Conservation (phyloP, 768 basidiomycete genomes). For the Amyloporia xantha region DNA sequence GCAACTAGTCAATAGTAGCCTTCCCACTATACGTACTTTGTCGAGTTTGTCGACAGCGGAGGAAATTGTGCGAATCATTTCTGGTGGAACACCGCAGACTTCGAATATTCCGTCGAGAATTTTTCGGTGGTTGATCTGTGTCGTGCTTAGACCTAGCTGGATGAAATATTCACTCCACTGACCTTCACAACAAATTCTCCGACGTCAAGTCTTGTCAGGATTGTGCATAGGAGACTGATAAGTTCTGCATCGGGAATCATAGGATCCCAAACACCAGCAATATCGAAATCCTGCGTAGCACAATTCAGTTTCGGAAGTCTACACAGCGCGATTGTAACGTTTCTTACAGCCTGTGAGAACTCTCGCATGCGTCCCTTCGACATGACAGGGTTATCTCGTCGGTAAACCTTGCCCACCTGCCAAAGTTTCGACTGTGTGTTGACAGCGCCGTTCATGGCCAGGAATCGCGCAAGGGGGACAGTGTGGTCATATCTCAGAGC, state of each 20-base stretch:
- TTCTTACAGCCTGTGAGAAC: slow-evolving; percentile 81
- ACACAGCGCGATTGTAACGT: too few species aligned
- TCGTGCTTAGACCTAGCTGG: not conserved
- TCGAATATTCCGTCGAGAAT: slow-evolving; percentile 96
- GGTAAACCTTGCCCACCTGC: slow-evolving; percentile 99
- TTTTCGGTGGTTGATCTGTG: slow-evolving; percentile 89
- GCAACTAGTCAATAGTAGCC: not conserved
- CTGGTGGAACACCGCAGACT: slow-evolving; percentile 87
- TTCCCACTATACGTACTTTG: slow-evolving; percentile 49
- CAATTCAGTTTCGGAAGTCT: not conserved
- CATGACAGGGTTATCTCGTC: slow-evolving; percentile 95
- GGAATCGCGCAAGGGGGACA: slow-evolving; percentile 90
- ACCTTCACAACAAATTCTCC: slow-evolving; percentile 96
- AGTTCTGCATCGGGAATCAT: slow-evolving; percentile 98
- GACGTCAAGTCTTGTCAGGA: slow-evolving; percentile 77
- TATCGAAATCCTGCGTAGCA: slow-evolving; percentile 79
- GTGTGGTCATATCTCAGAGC: slow-evolving; percentile 95
- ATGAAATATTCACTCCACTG: not conserved
- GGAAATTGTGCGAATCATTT: slow-evolving; percentile 88
- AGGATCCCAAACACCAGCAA: slow-evolving; percentile 84
- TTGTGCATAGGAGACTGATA: slow-evolving; percentile 73
- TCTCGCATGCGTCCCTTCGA: slow-evolving; percentile 98
- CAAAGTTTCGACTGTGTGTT: slow-evolving; percentile 76
- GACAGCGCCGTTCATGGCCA: slow-evolving; percentile 92
- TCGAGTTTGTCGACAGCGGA: slow-evolving; percentile 98